phyloP scores from a whole-genome alignment of 1,284 basidiomycete species.

The Ustilago bromivora region DNA sequence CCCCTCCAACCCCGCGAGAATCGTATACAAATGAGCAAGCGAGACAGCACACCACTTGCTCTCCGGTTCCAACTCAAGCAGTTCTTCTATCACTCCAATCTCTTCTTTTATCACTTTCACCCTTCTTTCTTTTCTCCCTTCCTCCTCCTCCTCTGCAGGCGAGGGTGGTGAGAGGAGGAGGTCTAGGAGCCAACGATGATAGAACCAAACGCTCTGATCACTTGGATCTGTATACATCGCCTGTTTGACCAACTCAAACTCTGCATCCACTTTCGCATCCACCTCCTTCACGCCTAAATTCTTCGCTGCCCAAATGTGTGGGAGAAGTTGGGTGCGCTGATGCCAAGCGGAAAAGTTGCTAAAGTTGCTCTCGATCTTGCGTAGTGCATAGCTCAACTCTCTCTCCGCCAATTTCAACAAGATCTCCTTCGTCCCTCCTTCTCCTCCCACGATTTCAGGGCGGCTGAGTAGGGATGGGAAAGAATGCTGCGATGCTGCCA shows the following conservation, averaged over 20 bases:
- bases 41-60: slow-evolving; percentile 79
- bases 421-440: neutral
- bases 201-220: slow-evolving; percentile 97
- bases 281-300: slow-evolving; percentile 69
- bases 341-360: slow-evolving; percentile 99
- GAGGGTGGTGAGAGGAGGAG: neutral
- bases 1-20: slow-evolving; percentile 3
- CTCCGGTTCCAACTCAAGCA: slow-evolving; percentile 90
- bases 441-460: neutral
- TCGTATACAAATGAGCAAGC: slow-evolving; percentile 52
- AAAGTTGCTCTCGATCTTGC: slow-evolving; percentile 93
- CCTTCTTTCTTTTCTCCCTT: neutral
- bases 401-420: slow-evolving; percentile 44
- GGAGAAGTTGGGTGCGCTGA: slow-evolving; percentile 86
- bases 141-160: neutral
- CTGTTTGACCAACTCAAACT: slow-evolving; percentile 90
- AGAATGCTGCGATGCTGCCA: neutral
- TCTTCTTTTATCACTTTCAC: slow-evolving; percentile 73
- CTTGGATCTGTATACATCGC: slow-evolving; percentile 96
- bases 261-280: slow-evolving; percentile 72
- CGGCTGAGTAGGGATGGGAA: slow-evolving; percentile 28
- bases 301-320: slow-evolving; percentile 76
- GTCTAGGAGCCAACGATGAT: slow-evolving; percentile 94
- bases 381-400: slow-evolving; percentile 74
- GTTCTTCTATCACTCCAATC: slow-evolving; percentile 82